phyloP scores from a whole-genome alignment of 257 asterid genomes.

The Striga asiatica region DNA sequence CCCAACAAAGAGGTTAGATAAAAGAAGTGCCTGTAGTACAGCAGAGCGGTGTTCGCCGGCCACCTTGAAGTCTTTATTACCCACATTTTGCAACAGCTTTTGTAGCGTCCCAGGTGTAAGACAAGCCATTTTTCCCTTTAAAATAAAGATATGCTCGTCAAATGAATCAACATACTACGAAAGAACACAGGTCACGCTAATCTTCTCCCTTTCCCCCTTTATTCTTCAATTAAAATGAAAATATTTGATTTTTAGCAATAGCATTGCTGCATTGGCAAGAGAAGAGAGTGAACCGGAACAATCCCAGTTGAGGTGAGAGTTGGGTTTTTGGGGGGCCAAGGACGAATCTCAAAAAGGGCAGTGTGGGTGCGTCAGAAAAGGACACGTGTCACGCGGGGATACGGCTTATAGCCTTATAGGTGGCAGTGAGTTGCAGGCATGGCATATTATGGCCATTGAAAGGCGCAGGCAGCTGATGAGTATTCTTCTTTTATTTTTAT shows the following conservation, averaged over 20 bases:
- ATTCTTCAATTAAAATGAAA: no score
- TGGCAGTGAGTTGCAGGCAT: constrained; percentile 2
- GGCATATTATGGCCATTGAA: neutral
- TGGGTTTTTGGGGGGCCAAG: neutral
- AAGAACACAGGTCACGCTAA: no score
- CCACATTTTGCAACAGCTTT: constrained; percentile 51
- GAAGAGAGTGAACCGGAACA: neutral
- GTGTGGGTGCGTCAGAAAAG: constrained; percentile 1
- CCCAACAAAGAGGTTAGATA: neutral
- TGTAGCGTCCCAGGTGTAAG: constrained; percentile 49
- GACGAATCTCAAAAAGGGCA: constrained; percentile 25
- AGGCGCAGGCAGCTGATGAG: constrained; percentile 25
- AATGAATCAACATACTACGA: no score
- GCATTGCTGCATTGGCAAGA: neutral
- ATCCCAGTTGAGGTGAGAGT: neutral
- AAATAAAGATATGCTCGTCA: neutral
- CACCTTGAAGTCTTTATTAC: constrained; percentile 42
- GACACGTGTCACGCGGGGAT: constrained; percentile 33
- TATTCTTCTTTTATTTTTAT: no score
- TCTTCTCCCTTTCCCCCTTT: no score
- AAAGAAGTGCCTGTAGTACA: constrained; percentile 49
- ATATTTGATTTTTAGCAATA: neutral
- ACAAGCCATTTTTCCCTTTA: constrained; percentile 38
- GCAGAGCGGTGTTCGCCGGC: constrained; percentile 73
- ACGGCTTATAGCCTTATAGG: constrained; percentile 15